These are phyloP conservation scores for Monosporascus sp. DNA, from an alignment of 2,329 filamentous ascomycete species.

Conservation along the genomic window DNA sequence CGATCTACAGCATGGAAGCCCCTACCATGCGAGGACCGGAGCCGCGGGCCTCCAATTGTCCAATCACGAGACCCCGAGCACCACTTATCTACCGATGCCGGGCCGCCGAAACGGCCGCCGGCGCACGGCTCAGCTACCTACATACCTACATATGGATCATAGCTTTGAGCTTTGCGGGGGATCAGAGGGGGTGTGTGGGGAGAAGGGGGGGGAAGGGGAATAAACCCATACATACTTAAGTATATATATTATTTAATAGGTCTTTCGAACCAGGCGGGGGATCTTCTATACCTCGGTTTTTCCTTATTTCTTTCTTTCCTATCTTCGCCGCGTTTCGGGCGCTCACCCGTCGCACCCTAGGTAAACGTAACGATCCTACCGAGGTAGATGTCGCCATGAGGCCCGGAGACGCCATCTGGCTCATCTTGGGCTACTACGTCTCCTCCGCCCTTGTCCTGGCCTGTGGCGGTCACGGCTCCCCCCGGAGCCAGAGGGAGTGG, in stretches of 20 bases:
- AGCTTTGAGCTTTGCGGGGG: too few relatives aligned
- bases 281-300: too few relatives aligned
- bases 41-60: not conserved
- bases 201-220: too few relatives aligned
- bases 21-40: not conserved
- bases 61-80: not conserved
- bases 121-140: not conserved
- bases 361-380: not conserved
- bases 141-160: not conserved
- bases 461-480: slow-evolving; percentile 27
- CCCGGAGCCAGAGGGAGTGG: slow-evolving; percentile 39
- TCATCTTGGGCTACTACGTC: slow-evolving; percentile 19
- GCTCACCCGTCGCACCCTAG: not conserved
- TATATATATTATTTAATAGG: too few relatives aligned
- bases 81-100: not conserved
- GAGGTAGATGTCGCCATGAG: slow-evolving; percentile 13
- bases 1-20: not conserved
- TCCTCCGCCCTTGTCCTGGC: slow-evolving; percentile 21
- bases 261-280: too few relatives aligned
- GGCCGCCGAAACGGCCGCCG: not conserved
- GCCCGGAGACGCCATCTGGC: slow-evolving; percentile 12
- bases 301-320: too few relatives aligned
- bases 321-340: too few relatives aligned
- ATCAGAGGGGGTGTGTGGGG: too few relatives aligned
- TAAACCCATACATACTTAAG: too few relatives aligned